Conservation (phyloP, 495 filamentous ascomycete species). For the Penicillium diatomitis region DNA sequence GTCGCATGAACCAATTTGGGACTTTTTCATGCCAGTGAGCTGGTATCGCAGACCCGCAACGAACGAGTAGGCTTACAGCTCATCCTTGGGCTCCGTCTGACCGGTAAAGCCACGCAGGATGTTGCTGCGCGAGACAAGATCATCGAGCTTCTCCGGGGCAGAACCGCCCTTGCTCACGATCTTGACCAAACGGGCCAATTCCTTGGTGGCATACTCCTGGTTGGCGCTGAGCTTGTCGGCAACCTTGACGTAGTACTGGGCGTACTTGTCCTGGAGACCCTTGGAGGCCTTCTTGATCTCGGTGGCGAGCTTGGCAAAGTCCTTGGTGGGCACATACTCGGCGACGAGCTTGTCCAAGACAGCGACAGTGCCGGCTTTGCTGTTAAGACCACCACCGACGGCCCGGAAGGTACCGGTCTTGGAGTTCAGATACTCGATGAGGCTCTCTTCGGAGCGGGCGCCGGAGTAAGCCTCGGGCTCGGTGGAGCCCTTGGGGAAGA, state of each 20-base stretch:
- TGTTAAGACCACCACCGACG: conserved; percentile 72
- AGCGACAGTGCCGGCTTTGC: conserved; percentile 72
- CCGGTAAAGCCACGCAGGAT: conserved; percentile 70
- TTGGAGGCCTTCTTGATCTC: conserved; percentile 63
- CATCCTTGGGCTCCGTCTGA: conserved; percentile 41
- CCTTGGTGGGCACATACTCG: conserved; percentile 47
- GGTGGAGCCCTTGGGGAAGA: conserved; percentile 83
- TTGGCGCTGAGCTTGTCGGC: conserved; percentile 73
- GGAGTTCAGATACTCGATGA: conserved; percentile 77
- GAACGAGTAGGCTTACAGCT: conserved; percentile 45
- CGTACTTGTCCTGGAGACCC: conserved; percentile 68
- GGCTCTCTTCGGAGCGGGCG: conserved; percentile 66
- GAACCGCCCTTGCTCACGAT: conserved; percentile 79
- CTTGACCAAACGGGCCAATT: conserved; percentile 68
- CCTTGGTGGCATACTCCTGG: conserved; percentile 73
- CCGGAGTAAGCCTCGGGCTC: conserved; percentile 64
- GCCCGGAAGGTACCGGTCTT: conserved; percentile 83
- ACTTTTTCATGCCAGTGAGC: background rate
- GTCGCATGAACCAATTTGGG: background rate
- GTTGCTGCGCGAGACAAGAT: conserved; percentile 78
- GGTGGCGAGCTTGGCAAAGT: conserved; percentile 47
- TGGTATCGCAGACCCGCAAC: conserved; percentile 2
- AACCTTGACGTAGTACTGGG: conserved; percentile 89
- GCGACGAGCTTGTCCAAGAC: conserved; percentile 63
- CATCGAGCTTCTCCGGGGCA: conserved; percentile 79